Base-by-base conservation (phyloP, 495 filamentous ascomycete genomes). In the Gamarada debralockiae region DNA sequence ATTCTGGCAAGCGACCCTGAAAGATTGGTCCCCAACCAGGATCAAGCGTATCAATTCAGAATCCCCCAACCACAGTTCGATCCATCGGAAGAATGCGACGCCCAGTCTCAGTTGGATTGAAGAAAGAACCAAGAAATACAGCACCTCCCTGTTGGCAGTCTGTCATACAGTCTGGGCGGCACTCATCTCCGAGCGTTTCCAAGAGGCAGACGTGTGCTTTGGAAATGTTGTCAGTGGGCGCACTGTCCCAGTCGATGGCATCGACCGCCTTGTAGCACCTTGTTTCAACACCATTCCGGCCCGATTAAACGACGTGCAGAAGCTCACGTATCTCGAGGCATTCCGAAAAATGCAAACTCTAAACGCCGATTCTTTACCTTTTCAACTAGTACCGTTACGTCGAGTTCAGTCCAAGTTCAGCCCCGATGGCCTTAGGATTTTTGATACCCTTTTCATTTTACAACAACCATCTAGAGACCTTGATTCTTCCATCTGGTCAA, bases 201-300 rank as follows among this genome's bases (percentile, higher is more conserved):
- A 71, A 2, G 72, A 72, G 24, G 52, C 62, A 0, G 88, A 93
- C 56, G 57, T 95, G n/a, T 91, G 86, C 67, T 93, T 95, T 50
- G 89, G 89, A 0, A 90, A 82, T 57, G 82, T 93, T 6, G 78
- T 89, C 48, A 88, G 79, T 58, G 90, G 89, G 1, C 80, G 89
- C 29, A 83, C 81, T 0, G 59, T 86, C 10, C 67, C 83, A 2
- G 61, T 90, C 17, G 74, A 85, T 20, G 74, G 76, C 3, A 73
- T 92, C 23, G 79, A 89, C 12, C 73, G 81, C 4, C 80, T 96
- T 8, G 78, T 95, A 18, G 84, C 86, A 1, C 92, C 92, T 1
- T 90, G 89, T 62, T 93, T 96, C 69, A 95, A 92, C 54, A 96
- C 92, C 0, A 72, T 96, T 18, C 90, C 92, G 1, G 68, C 90